Evolutionary conservation across 768 basidiomycete species (phyloP).

Genomic region (Leccinum uliginosum): DNA sequence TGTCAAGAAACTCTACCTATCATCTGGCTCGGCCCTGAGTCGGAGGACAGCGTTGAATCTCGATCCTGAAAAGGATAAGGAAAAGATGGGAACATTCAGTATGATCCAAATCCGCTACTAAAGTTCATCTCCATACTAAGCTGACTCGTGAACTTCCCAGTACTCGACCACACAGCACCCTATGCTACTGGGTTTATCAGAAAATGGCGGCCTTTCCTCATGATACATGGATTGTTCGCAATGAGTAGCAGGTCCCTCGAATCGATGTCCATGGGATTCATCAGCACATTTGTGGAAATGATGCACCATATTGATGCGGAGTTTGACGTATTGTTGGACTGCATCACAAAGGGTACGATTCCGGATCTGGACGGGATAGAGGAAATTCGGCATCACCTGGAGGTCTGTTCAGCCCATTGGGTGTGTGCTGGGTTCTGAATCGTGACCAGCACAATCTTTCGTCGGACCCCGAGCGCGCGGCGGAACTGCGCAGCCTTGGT

Average conservation of each 20-base stretch:
- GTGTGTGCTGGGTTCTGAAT: background rate
- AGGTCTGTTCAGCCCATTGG: background rate
- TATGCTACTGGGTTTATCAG: background rate
- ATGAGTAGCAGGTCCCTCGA: background rate
- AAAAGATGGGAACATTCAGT: background rate
- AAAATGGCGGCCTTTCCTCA: background rate
- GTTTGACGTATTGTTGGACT: background rate
- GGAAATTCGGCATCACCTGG: slow-evolving; percentile 4
- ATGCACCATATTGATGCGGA: background rate
- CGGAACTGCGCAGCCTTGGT: slow-evolving; percentile 10
- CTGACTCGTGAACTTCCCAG: background rate
- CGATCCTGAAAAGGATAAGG: background rate
- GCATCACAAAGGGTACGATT: background rate
- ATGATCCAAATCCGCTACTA: background rate
- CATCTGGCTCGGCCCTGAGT: background rate
- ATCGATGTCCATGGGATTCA: background rate
- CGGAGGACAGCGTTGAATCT: background rate
- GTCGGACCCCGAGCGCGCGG: slow-evolving; percentile 6
- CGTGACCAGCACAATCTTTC: background rate
- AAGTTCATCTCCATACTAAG: background rate
- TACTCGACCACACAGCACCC: background rate
- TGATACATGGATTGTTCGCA: background rate
- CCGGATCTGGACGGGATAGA: slow-evolving; percentile 1
- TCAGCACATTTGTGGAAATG: background rate
- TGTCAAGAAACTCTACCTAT: background rate